Evolutionary conservation across 2,329 filamentous ascomycete genomes (phyloP), one percentile per base, ranked within the genome.

Genomic region (Endoconidiophora laricicola): DNA sequence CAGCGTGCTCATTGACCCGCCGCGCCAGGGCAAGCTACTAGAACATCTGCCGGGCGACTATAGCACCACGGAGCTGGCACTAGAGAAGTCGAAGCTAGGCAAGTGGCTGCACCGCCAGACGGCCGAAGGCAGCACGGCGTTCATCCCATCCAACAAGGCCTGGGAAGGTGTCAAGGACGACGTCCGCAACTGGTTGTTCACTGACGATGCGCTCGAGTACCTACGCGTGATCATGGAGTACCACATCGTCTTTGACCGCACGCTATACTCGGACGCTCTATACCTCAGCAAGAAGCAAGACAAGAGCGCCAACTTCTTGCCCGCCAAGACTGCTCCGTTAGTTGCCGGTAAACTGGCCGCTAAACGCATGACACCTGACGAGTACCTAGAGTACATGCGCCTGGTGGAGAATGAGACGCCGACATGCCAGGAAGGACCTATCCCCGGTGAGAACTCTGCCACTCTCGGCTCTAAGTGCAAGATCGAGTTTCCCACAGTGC

Each of bases 141-240:
- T 94, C 58, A 83, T 83, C 0, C 87, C 88, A 0, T 77, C 74
- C 43, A 94, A 95, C 70, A 66, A 65, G 3, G 88, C 87, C n/a
- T 94, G 90, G 68, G 61, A 73, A 58, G 76, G 76, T 56, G 78
- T 95, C 1, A 86, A 86, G 0, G 72, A 76, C 1, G 70, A 63
- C 50, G 76, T 81, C 58, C 93, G 90, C 60, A 83, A 79, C 20
- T 95, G 94, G 71, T 70, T 95, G 3, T 95, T 95, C 72, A 84
- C 81, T 52, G 69, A 75, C 24, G 74, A 71, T 48, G 88, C 88
- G 1, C 69, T 73, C 55, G 80, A 80, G 62, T 94, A 86, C 61
- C 73, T 95, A 16, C 78, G 75, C 56, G 85, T 85, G 0, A 67
- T 94, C 43, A 69, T 93, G 14, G 70, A 85, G 66, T 93, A 93